Base-by-base conservation (phyloP, 2,329 filamentous ascomycete genomes). In the Pezizomycotina sp. region DNA sequence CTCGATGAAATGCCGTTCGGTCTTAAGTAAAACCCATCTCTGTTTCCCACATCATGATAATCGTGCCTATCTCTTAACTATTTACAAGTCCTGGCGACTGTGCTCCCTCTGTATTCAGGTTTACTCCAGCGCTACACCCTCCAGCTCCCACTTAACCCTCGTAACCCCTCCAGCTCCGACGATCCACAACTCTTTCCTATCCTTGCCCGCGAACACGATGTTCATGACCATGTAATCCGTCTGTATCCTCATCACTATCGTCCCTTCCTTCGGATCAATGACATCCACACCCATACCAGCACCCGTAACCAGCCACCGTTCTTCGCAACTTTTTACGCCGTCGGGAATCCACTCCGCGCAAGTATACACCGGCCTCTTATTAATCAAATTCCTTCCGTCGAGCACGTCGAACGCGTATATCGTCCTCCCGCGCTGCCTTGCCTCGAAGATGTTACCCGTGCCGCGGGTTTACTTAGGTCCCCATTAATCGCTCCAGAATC, bases 141-240 rank as follows among this genome's bases (percentile, higher is more conserved):
- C n/a, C n/a, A n/a, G n/a, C n/a, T n/a, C n/a, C n/a, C n/a, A n/a
- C n/a, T 53, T 49, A 4, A 61, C 58, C 43, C 52, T 56, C 26
- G 52, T 53, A 16, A 61, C 54, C 0, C 59, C 58, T 7, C 52
- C 53, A 22, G 55, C 51, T 1, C 59, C 58, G 50, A 59, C 55
- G 29, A 62, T 36, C 59, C 59, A 61, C 18, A 61, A 43, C 14
- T 56, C 55, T 31, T 53, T 57, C 30, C 57, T 48, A 47, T 59
- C 52, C 5, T 50, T 43, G 0, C 59, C 59, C 2, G 54, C 56
- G 58, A 58, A 62, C 22, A 55, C 58, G 41, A 63, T 58, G 43
- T 62, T 62, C 50, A 61, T 55, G 25, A 61, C 60, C 2, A 57
- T 55, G 39, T 56, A 60, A 36, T 58, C 59, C n/a, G 59, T 61